Evolutionary conservation across 176 grass and related monocot species (phyloP).

Genomic region (Oryza australiensis): DNA sequence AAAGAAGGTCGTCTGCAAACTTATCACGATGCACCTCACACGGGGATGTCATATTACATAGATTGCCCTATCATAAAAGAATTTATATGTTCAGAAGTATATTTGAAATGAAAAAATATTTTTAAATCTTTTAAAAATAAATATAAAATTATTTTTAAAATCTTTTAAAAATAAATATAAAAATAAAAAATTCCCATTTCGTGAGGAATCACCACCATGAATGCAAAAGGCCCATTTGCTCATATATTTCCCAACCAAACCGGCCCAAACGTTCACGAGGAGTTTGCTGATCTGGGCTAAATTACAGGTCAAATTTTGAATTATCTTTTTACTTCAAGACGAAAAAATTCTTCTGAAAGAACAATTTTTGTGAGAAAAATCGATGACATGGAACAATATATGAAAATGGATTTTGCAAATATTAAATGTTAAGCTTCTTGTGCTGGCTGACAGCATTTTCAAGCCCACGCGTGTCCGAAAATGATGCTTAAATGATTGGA

Average conservation of each 20-base stretch:
- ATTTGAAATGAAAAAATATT: too few species aligned
- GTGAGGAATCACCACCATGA: not conserved
- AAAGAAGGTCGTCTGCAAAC: too few species aligned
- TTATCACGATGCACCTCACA: too few species aligned
- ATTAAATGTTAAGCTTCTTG: not conserved
- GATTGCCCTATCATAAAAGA: too few species aligned
- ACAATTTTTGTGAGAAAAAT: not conserved
- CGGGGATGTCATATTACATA: too few species aligned
- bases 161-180: too few species aligned
- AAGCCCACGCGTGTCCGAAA: not conserved
- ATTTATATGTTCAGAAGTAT: too few species aligned
- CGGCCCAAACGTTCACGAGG: not conserved
- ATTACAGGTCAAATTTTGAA: not conserved
- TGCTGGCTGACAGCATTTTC: not conserved
- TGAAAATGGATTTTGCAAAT: not conserved
- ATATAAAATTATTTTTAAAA: too few species aligned
- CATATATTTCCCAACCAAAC: not conserved
- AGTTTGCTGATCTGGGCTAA: not conserved
- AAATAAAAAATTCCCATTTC: too few species aligned
- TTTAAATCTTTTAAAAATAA: too few species aligned
- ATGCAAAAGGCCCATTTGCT: not conserved
- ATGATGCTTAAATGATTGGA: slow-evolving; percentile 5
- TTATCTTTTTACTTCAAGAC: not conserved
- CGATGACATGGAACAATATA: not conserved
- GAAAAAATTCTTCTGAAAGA: not conserved